phyloP scores from a whole-genome alignment of 768 basidiomycete species.

The Terana coerulea region DNA sequence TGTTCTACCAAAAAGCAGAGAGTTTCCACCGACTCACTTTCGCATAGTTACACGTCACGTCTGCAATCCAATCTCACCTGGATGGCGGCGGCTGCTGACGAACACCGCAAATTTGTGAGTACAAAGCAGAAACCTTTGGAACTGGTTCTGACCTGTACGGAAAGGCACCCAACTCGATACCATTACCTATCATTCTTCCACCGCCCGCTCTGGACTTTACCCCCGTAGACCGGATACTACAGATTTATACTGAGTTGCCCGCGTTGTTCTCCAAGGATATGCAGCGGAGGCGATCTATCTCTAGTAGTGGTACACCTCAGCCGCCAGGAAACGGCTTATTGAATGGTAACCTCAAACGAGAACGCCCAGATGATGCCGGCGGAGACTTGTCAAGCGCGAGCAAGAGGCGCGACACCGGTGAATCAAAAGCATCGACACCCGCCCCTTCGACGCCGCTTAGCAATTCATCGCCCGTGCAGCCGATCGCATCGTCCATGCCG shows the following conservation, averaged over 20 bases:
- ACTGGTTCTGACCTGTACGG: conserved; percentile 27
- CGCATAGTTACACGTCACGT: conserved; percentile 51
- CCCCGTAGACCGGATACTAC: conserved; percentile 57
- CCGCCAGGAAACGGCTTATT: not conserved
- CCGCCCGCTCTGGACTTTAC: conserved; percentile 48
- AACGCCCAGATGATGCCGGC: conserved; percentile 48
- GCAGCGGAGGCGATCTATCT: conserved; percentile 26
- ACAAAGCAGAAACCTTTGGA: not conserved
- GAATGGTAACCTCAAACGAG: conserved; percentile 50
- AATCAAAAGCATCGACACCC: conserved; percentile 40
- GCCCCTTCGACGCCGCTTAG: conserved; percentile 27
- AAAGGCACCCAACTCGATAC: conserved; percentile 25
- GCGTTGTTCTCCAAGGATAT: conserved; percentile 51
- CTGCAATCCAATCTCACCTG: conserved; percentile 70
- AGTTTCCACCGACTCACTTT: conserved; percentile 2
- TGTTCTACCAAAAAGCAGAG: conserved; percentile 24
- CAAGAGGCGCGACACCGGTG: conserved; percentile 72
- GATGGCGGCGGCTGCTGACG: conserved; percentile 65
- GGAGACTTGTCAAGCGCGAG: conserved; percentile 33
- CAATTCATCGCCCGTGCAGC: conserved; percentile 11
- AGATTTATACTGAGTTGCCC: conserved; percentile 61
- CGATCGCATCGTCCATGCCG: conserved; percentile 12
- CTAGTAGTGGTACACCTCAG: conserved; percentile 20
- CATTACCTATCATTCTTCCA: conserved; percentile 56
- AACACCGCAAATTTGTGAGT: conserved; percentile 6